Percentiles rank a stretch among this genome's conserved stretches.
Conservation (phyloP, 345 rosid genomes). For the Sapria himalayana region DNA sequence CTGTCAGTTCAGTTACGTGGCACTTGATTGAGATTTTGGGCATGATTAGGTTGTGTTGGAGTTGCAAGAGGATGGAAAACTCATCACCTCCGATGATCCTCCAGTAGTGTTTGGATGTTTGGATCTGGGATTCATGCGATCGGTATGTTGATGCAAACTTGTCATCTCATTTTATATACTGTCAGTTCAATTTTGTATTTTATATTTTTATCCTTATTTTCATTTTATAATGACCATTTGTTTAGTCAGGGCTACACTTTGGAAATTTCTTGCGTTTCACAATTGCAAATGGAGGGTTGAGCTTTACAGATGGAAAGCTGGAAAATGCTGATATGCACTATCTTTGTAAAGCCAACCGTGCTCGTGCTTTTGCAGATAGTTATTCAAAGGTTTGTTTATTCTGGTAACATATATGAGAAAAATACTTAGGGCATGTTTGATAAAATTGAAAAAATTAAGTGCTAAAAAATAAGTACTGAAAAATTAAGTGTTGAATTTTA, state of each 20-base stretch:
- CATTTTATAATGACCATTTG: no score
- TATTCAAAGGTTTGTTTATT: slow-evolving; percentile 88
- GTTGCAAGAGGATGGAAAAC: slow-evolving; percentile 59
- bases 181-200: not conserved
- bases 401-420: no score
- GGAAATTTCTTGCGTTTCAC: slow-evolving; percentile 63
- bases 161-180: not conserved
- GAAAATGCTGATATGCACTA: slow-evolving; percentile 64
- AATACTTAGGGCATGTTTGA: no score
- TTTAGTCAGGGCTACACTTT: slow-evolving; percentile 35
- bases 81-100: slow-evolving; percentile 79
- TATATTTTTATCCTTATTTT: slow-evolving; percentile 2
- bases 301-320: slow-evolving; percentile 56
- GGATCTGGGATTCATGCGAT: slow-evolving; percentile 32
- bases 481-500: no score
- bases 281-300: slow-evolving; percentile 53
- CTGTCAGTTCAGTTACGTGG: not conserved
- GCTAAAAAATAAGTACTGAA: no score
- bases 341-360: slow-evolving; percentile 40
- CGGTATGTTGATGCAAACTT: slow-evolving; percentile 21
- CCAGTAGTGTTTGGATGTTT: slow-evolving; percentile 50
- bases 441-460: no score
- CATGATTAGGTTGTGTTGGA: slow-evolving; percentile 58
- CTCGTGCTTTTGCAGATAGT: slow-evolving; percentile 83
- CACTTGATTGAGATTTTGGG: not conserved